Percentiles rank a stretch among this genome's conserved stretches.
Conservation (phyloP, 257 asterid genomes). For the Penstemon barbatus region DNA sequence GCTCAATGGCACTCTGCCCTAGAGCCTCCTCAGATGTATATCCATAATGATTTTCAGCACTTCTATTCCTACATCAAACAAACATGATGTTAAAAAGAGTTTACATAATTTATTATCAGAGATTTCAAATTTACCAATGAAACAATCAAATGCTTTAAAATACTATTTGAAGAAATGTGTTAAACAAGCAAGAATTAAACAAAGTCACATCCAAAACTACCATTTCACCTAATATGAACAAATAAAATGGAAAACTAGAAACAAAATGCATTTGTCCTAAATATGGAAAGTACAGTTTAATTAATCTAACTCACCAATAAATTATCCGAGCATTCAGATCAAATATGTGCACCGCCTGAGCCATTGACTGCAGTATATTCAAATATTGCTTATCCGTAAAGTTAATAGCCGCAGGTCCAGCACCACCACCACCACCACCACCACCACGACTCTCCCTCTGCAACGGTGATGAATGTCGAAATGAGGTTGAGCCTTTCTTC, state of each 20-base stretch:
- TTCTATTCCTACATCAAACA: slow-evolving; percentile 62
- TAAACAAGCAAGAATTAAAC: slow-evolving; percentile 3
- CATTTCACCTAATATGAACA: slow-evolving; percentile 1
- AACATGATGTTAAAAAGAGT: not conserved
- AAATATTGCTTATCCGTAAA: slow-evolving; percentile 79
- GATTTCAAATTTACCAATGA: not conserved
- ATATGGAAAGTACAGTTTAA: slow-evolving; percentile 23
- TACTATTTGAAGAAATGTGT: not conserved
- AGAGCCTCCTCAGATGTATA: slow-evolving; percentile 70
- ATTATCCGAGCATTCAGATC: slow-evolving; percentile 61
- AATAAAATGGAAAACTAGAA: slow-evolving; percentile 3
- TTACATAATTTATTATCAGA: not conserved
- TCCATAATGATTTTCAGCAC: slow-evolving; percentile 77
- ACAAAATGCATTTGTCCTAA: slow-evolving; percentile 9
- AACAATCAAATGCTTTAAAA: not conserved
- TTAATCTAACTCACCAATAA: slow-evolving; percentile 69
- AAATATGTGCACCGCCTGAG: slow-evolving; percentile 83
- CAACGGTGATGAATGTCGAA: slow-evolving; percentile 75
- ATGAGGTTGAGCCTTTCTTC: slow-evolving; percentile 67
- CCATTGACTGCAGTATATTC: slow-evolving; percentile 94
- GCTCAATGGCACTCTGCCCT: slow-evolving; percentile 57
- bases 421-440: slow-evolving; percentile 34
- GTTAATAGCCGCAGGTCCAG: slow-evolving; percentile 53
- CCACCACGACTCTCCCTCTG: slow-evolving; percentile 64
- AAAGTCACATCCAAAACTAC: slow-evolving; percentile 2